A percentile compares a stretch with the other conserved stretches of the same genome.
phyloP scores from a whole-genome alignment of 2,329 filamentous ascomycete genomes.

The Coniochaeta ligniaria region DNA sequence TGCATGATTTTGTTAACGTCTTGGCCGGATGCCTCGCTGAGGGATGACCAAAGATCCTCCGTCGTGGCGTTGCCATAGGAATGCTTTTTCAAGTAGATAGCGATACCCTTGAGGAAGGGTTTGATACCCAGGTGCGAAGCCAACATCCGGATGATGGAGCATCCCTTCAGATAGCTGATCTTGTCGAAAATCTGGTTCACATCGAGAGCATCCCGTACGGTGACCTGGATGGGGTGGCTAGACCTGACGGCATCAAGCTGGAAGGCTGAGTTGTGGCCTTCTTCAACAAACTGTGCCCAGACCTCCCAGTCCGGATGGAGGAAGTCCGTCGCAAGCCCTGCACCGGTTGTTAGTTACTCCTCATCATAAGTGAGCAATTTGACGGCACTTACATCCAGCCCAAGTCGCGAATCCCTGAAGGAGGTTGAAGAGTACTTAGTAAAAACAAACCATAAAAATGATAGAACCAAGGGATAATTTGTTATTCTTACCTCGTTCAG shows the following conservation, averaged over 20 bases:
- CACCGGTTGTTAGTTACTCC: too few species aligned
- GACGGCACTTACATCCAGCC: too few species aligned
- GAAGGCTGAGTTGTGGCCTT: conserved; percentile 89
- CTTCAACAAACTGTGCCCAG: conserved; percentile 95
- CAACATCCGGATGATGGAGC: conserved; percentile 93
- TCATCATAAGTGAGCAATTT: too few species aligned
- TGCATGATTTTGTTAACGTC: conserved; percentile 86
- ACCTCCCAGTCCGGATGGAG: conserved; percentile 96
- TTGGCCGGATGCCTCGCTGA: conserved; percentile 80
- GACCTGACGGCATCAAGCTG: conserved; percentile 82
- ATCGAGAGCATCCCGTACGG: conserved; percentile 86
- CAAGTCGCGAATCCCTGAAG: conserved; percentile 96
- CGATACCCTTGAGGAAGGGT: conserved; percentile 84
- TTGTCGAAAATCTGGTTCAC: conserved; percentile 97
- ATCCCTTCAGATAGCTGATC: conserved; percentile 95
- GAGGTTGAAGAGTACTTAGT: too few species aligned
- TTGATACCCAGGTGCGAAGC: conserved; percentile 83
- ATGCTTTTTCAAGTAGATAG: conserved; percentile 81
- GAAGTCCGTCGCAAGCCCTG: conserved; percentile 82
- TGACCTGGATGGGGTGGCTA: conserved; percentile 93
- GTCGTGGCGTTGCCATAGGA: conserved; percentile 88
- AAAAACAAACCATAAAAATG: too few species aligned
- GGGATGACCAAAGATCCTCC: conserved; percentile 80
- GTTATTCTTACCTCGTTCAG: too few species aligned
- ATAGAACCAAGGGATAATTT: too few species aligned